These are phyloP conservation scores for Rhizomucor pusillus DNA, from an alignment of 371 early-diverging fungal species.

Conservation along the genomic window DNA sequence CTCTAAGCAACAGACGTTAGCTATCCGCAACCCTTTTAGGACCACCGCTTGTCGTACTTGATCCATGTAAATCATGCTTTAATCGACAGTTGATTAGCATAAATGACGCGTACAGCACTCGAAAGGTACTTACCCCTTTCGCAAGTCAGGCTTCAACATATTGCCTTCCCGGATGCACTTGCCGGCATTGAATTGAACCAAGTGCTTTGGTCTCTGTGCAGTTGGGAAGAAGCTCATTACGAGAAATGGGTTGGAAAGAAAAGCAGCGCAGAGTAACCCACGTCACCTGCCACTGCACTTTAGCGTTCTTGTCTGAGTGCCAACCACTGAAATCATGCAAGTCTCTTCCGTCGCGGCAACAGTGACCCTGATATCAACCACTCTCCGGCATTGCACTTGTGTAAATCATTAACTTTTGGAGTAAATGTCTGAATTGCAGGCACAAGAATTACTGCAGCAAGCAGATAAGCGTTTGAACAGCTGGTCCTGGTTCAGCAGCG, in stretches of 20 bases:
- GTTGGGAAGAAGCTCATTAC: slow-evolving; percentile 40
- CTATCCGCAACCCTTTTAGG: neutral
- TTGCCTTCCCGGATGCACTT: slow-evolving; percentile 68
- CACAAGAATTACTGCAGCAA: slow-evolving; percentile 65
- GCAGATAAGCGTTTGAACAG: slow-evolving; percentile 74
- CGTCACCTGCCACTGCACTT: too few relatives aligned
- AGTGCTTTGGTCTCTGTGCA: slow-evolving; percentile 23
- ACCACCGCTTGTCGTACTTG: slow-evolving; percentile 26
- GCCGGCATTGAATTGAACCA: slow-evolving; percentile 77
- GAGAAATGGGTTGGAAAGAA: neutral
- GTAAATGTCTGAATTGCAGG: slow-evolving; percentile 71
- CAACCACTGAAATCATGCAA: too few relatives aligned
- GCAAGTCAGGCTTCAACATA: slow-evolving; percentile 65
- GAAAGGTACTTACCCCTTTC: slow-evolving; percentile 58
- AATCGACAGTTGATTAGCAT: slow-evolving; percentile 1
- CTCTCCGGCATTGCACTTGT: too few relatives aligned
- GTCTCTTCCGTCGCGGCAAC: too few relatives aligned
- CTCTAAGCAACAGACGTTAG: slow-evolving; percentile 18
- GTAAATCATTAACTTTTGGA: neutral
- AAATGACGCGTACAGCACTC: slow-evolving; percentile 12
- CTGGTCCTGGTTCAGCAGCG: slow-evolving; percentile 81
- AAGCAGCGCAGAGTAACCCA: too few relatives aligned
- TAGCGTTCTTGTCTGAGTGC: too few relatives aligned
- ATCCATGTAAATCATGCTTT: slow-evolving; percentile 54
- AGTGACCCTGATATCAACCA: too few relatives aligned